These are phyloP conservation scores for Trichopus zeylanicus DNA, from an alignment of 116 monocot genomes.

Conservation along the genomic window DNA sequence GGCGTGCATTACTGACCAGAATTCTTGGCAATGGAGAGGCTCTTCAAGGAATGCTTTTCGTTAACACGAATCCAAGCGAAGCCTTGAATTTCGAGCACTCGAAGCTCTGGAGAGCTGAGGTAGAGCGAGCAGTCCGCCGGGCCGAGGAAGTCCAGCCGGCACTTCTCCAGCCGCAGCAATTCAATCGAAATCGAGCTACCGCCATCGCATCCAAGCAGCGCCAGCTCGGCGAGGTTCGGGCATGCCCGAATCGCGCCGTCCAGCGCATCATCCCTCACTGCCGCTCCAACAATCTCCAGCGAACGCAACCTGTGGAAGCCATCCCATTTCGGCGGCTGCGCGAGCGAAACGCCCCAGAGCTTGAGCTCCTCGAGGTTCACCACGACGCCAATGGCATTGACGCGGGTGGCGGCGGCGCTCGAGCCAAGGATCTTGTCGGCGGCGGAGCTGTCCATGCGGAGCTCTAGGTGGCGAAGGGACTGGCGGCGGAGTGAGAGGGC, in stretches of 20 bases:
- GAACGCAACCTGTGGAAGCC: conserved; percentile 24
- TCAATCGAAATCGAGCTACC: conserved; percentile 34
- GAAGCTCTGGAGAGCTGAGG: conserved; percentile 39
- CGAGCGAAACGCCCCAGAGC: conserved; percentile 75
- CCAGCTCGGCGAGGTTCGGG: conserved; percentile 66
- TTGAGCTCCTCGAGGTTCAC: conserved; percentile 57
- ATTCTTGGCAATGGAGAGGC: conserved; percentile 63
- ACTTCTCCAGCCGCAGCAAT: conserved; percentile 49
- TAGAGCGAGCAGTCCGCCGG: conserved; percentile 28
- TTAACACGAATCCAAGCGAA: conserved; percentile 62
- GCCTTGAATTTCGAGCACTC: conserved; percentile 61
- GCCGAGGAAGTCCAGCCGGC: conserved; percentile 79
- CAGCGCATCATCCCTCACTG: conserved; percentile 41
- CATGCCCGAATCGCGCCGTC: conserved; percentile 40
- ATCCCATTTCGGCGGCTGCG: conserved; percentile 58
- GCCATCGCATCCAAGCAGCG: conserved; percentile 82
- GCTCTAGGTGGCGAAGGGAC: conserved; percentile 67
- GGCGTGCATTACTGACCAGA: conserved; percentile 64
- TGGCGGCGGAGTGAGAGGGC: conserved; percentile 36
- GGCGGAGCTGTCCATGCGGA: conserved; percentile 50
- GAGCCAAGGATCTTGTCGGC: conserved; percentile 8
- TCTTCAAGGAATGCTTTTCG: conserved; percentile 34
- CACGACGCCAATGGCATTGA: conserved; percentile 48
- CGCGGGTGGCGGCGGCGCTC: not conserved
- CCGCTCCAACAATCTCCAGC: conserved; percentile 76